A percentile compares a stretch with the other conserved stretches of the same genome.
Conservation (phyloP, 108 stramenopile species). For the Skeletonema grethae region DNA sequence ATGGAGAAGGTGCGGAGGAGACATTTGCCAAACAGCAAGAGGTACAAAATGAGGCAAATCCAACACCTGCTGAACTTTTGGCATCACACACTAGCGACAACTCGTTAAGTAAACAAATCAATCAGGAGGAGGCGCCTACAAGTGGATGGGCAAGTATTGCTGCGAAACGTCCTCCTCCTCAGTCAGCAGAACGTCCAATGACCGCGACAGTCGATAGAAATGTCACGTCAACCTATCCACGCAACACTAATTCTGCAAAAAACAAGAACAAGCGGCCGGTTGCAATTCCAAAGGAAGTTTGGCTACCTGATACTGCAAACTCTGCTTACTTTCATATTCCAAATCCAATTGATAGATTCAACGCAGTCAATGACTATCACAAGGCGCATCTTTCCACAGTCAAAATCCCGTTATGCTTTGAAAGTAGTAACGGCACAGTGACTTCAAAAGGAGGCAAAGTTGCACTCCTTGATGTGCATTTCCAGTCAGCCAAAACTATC, state of each 20-base stretch:
- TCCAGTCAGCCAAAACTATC: slow-evolving; percentile 53
- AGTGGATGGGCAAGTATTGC: slow-evolving; percentile 45
- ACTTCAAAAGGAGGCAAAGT: slow-evolving; percentile 28
- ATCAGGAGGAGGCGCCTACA: neutral
- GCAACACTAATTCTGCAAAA: slow-evolving; percentile 5
- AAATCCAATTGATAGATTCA: slow-evolving; percentile 46
- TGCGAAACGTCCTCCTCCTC: slow-evolving; percentile 36
- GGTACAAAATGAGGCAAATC: slow-evolving; percentile 24
- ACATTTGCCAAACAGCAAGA: slow-evolving; percentile 24
- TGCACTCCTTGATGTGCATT: slow-evolving; percentile 44
- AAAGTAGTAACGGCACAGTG: slow-evolving; percentile 4
- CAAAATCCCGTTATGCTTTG: slow-evolving; percentile 34
- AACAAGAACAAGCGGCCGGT: slow-evolving; percentile 7
- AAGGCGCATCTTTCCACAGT: slow-evolving; percentile 37
- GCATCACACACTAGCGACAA: slow-evolving; percentile 12
- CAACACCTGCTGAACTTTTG: slow-evolving; percentile 47
- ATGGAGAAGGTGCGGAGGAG: slow-evolving; percentile 43
- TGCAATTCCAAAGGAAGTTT: slow-evolving; percentile 48
- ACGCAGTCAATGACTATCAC: slow-evolving; percentile 47
- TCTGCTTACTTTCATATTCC: slow-evolving; percentile 41
- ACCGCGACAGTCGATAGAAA: slow-evolving; percentile 1
- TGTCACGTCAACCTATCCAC: slow-evolving; percentile 2
- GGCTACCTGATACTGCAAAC: slow-evolving; percentile 47
- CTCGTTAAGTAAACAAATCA: neutral
- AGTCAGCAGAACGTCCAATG: neutral